Evolutionary conservation across 108 stramenopile species (phyloP).

Genomic region (Cylindrotheca closterium): DNA sequence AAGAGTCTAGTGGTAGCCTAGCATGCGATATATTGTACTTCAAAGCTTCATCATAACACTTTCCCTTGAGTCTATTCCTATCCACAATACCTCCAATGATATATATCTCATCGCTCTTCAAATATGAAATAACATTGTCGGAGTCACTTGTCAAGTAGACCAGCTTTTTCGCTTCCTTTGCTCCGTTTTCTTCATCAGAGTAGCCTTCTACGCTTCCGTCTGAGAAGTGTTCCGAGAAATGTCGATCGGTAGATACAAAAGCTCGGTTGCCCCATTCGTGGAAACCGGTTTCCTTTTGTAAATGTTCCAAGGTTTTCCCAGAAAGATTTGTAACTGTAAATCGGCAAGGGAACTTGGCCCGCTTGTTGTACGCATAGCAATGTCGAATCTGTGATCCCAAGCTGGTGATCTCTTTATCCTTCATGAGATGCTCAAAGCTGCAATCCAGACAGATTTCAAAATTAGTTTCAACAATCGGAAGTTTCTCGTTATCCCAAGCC

Average conservation of each 20-base stretch:
- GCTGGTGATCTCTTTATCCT: conserved; percentile 56
- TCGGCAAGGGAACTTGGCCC: conserved; percentile 41
- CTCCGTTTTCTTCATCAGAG: neutral
- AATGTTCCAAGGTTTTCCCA: conserved; percentile 33
- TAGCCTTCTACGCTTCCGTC: neutral
- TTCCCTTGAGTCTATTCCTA: conserved; percentile 69
- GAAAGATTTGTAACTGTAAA: conserved; percentile 46
- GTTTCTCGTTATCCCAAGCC: conserved; percentile 17
- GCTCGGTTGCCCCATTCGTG: conserved; percentile 61
- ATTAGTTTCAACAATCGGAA: neutral
- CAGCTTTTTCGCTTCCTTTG: neutral
- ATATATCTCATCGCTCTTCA: conserved; percentile 66
- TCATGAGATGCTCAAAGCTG: conserved; percentile 66
- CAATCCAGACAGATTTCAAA: conserved; percentile 73
- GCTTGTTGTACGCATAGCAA: conserved; percentile 66
- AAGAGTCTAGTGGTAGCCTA: conserved; percentile 29
- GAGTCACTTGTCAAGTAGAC: conserved; percentile 85
- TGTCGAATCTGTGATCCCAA: conserved; percentile 67
- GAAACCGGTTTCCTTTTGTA: conserved; percentile 74
- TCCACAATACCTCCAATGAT: conserved; percentile 87
- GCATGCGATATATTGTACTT: conserved; percentile 58
- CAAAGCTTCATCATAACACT: conserved; percentile 55
- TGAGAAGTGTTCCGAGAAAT: neutral
- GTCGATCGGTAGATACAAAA: conserved; percentile 36
- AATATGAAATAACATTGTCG: conserved; percentile 34